phyloP scores from a whole-genome alignment of 1,284 basidiomycete genomes.

The Microbotryum lychnidis-dioicae region DNA sequence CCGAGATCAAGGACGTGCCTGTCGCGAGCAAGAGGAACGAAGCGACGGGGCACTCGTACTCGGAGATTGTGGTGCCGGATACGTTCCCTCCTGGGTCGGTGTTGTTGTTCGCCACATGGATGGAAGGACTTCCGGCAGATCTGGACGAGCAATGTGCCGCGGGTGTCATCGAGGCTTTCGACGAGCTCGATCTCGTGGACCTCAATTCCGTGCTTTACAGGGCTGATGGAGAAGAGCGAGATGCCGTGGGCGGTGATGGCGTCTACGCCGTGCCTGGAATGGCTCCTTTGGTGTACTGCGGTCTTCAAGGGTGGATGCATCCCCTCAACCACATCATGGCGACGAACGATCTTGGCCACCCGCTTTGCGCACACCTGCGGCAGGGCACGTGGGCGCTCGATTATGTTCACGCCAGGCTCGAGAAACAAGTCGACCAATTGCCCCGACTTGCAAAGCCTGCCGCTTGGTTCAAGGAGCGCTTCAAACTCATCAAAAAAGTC shows the following conservation, averaged over 20 bases:
- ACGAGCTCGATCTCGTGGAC: conserved; percentile 69
- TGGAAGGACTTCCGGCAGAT: conserved; percentile 55
- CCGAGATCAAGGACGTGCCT: conserved; percentile 3
- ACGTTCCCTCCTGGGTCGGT: conserved; percentile 85
- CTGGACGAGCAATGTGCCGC: conserved; percentile 63
- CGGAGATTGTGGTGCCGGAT: conserved; percentile 66
- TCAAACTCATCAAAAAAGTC: conserved; percentile 63
- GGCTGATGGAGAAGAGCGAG: conserved; percentile 78
- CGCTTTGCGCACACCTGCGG: conserved; percentile 75
- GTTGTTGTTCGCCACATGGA: conserved; percentile 77
- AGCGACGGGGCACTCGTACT: conserved; percentile 53
- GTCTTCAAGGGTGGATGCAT: conserved; percentile 92
- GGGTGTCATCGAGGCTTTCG: conserved; percentile 63
- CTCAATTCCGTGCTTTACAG: conserved; percentile 76
- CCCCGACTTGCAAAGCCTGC: conserved; percentile 63
- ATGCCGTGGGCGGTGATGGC: conserved; percentile 56
- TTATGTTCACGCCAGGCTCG: conserved; percentile 64
- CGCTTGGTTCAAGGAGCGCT: conserved; percentile 72
- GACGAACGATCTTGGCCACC: conserved; percentile 83
- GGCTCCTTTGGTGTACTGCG: conserved; percentile 74
- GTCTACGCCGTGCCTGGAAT: conserved; percentile 67
- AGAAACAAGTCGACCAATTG: conserved; percentile 55
- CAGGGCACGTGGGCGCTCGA: conserved; percentile 83
- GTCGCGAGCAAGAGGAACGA: conserved; percentile 48
- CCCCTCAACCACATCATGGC: conserved; percentile 70